These are phyloP conservation scores for Thuidium tamariscinum DNA, from an alignment of 225 moss, liverwort and hornwort species.

Conservation along the genomic window DNA sequence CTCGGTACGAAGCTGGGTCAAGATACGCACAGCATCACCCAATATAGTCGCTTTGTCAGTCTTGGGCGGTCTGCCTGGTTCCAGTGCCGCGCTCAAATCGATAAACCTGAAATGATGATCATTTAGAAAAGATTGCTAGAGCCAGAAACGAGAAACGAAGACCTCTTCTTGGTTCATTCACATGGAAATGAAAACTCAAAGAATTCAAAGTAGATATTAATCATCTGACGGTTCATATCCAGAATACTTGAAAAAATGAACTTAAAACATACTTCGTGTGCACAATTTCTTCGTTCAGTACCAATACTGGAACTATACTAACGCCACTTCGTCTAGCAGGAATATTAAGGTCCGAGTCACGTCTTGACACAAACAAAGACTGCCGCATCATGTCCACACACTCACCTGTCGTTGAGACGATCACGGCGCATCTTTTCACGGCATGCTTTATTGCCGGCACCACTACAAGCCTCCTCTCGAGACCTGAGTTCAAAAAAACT, in stretches of 20 bases:
- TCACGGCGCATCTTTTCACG: slow-evolving; percentile 89
- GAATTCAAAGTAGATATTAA: neutral
- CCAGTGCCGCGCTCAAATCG: slow-evolving; percentile 72
- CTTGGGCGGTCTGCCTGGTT: slow-evolving; percentile 83
- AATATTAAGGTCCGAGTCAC: neutral
- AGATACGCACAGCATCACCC: slow-evolving; percentile 62
- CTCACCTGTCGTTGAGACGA: slow-evolving; percentile 84
- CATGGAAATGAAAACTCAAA: neutral
- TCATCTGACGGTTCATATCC: neutral
- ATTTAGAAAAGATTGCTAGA: neutral
- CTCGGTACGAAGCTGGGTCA: slow-evolving; percentile 68
- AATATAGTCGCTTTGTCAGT: slow-evolving; percentile 81
- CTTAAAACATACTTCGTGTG: neutral
- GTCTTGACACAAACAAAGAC: neutral
- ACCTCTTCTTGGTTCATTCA: neutral
- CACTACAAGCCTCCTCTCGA: slow-evolving; percentile 60
- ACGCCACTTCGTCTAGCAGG: neutral
- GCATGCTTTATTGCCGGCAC: slow-evolving; percentile 78
- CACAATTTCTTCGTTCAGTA: neutral
- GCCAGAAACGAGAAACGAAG: neutral
- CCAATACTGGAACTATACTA: neutral
- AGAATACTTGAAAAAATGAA: neutral
- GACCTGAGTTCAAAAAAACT: slow-evolving; percentile 21
- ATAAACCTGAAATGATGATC: slow-evolving; percentile 39
- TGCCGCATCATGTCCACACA: neutral